phyloP scores from a whole-genome alignment of 23 red algal species.

The Gracilaria vermiculophylla region DNA sequence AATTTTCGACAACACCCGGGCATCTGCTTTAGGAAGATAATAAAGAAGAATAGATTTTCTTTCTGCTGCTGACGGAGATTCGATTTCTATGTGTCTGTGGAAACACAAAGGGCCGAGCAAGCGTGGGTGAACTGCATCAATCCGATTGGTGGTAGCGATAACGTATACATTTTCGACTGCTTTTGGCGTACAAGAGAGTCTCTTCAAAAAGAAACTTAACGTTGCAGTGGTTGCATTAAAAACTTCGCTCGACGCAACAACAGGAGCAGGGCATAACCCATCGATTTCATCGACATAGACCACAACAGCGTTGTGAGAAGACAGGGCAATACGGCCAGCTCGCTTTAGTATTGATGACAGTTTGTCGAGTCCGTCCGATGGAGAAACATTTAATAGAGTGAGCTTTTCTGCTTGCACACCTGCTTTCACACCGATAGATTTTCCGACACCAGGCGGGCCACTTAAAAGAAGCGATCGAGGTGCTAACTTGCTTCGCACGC shows the following conservation, averaged over 20 bases:
- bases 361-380: neutral
- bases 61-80: constrained; percentile 21
- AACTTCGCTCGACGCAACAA: neutral
- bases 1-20: neutral
- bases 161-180: constrained; percentile 37
- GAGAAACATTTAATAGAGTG: neutral
- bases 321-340: neutral
- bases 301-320: neutral
- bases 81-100: constrained; percentile 53
- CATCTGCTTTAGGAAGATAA: neutral
- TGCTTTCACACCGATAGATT: constrained; percentile 48
- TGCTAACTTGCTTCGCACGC: no score
- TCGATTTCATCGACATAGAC: constrained; percentile 93
- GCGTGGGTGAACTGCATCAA: constrained; percentile 25
- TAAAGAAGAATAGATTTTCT: no score
- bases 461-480: constrained; percentile 39
- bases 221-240: no score
- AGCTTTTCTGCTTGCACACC: neutral
- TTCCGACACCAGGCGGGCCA: constrained; percentile 79
- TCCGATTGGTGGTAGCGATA: constrained; percentile 72
- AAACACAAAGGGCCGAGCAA: constrained; percentile 59
- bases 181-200: no score
- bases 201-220: no score
- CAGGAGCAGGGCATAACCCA: constrained; percentile 36
- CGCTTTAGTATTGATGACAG: neutral